Percentiles rank a stretch among this genome's conserved stretches.
Evolutionary conservation across 768 basidiomycete genomes (phyloP).

Genomic region (Saitozyma podzolica): DNA sequence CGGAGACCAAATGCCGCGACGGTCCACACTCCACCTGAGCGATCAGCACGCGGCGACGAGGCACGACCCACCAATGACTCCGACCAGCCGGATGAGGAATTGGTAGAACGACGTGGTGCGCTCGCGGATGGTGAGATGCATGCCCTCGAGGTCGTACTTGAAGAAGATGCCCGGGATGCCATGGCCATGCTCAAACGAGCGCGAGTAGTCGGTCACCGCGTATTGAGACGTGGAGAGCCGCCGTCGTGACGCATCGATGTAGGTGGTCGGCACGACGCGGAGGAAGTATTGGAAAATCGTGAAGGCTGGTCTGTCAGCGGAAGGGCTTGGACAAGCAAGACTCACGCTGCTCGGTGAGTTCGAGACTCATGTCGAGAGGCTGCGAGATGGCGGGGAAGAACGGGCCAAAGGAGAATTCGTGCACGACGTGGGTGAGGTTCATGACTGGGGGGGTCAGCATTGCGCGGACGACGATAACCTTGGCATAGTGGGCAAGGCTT

Average conservation of each 20-base stretch:
- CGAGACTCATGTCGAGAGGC: slow-evolving; percentile 87
- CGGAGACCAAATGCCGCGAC: slow-evolving; percentile 48
- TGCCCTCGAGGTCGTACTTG: slow-evolving; percentile 94
- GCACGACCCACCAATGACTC: slow-evolving; percentile 70
- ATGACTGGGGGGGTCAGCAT: slow-evolving; percentile 61
- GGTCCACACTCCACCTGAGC: slow-evolving; percentile 51
- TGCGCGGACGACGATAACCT: neutral
- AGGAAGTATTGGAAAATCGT: slow-evolving; percentile 92
- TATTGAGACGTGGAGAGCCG: slow-evolving; percentile 64
- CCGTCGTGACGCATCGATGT: slow-evolving; percentile 59
- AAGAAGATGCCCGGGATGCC: slow-evolving; percentile 93
- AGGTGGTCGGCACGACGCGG: slow-evolving; percentile 92
- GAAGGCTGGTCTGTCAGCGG: slow-evolving; percentile 61
- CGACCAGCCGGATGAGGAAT: slow-evolving; percentile 77
- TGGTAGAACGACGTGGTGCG: slow-evolving; percentile 79
- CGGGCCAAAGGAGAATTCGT: slow-evolving; percentile 95
- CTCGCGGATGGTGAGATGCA: slow-evolving; percentile 80
- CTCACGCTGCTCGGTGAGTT: slow-evolving; percentile 69
- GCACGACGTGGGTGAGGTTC: slow-evolving; percentile 95
- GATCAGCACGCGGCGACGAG: neutral
- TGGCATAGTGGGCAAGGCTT: neutral
- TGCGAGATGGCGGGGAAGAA: slow-evolving; percentile 94
- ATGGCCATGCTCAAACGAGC: slow-evolving; percentile 68
- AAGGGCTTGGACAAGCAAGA: slow-evolving; percentile 14
- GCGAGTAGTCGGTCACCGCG: slow-evolving; percentile 88